Conservation (phyloP, 345 rosid species). For the Rhizophora mangle region DNA sequence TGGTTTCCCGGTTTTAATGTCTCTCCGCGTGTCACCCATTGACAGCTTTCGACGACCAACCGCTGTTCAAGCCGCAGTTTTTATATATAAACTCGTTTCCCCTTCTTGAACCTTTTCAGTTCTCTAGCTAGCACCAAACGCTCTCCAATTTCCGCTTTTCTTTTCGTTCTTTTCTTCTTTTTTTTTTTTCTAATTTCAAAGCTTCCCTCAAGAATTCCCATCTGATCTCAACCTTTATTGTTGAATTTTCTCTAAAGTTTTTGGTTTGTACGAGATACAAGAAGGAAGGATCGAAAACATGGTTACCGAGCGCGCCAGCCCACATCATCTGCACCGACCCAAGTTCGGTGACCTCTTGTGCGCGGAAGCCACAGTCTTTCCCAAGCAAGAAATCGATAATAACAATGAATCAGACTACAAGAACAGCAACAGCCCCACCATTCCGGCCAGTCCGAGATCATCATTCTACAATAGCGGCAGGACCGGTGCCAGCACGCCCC, state of each 20-base stretch:
- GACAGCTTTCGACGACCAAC: constrained; percentile 15
- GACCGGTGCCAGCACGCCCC: constrained; percentile 25
- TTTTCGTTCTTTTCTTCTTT: not conserved
- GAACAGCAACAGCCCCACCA: constrained; percentile 31
- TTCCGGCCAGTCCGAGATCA: constrained; percentile 25
- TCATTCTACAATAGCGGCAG: constrained; percentile 9
- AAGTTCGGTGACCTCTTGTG: constrained; percentile 55
- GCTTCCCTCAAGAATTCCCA: not conserved
- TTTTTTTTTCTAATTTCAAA: not conserved
- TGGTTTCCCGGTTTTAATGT: constrained; percentile 24
- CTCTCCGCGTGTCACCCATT: constrained; percentile 39
- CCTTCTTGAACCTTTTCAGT: constrained; percentile 15
- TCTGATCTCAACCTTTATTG: not conserved
- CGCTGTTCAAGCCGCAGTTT: not conserved
- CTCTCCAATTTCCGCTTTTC: not conserved
- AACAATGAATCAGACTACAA: constrained; percentile 1
- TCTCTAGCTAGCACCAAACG: not conserved
- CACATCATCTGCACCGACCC: constrained; percentile 38
- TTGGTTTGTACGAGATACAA: constrained; percentile 22
- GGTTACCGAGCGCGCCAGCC: constrained; percentile 14
- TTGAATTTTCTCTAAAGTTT: not conserved
- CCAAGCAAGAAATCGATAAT: constrained; percentile 28
- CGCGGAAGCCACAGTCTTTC: constrained; percentile 37
- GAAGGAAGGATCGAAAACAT: constrained; percentile 17
- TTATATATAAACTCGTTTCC: constrained; percentile 13